Base-by-base conservation (phyloP, 345 rosid species). In the Turritis glabra region DNA sequence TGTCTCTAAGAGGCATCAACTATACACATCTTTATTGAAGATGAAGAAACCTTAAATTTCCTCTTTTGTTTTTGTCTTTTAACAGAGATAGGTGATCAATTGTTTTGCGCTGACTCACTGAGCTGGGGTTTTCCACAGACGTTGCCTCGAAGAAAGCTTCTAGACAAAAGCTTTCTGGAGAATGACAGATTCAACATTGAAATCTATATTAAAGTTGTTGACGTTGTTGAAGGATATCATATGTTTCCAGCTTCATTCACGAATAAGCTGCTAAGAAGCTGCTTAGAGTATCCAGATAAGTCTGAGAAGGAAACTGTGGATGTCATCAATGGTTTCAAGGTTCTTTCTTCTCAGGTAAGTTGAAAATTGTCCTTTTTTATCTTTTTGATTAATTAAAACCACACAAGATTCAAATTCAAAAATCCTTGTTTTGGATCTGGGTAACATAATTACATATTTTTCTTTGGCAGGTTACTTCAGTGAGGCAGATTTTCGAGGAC, bases 271-370 rank as follows among this genome's bases (percentile, higher is more conserved):
- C 15, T 54, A 54, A 7, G 12, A 27, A 15, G 35, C 33, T 54
- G 19, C 35, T 54, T 54, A 54, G 59, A 15, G 56, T 11, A 51
- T 13, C 27, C 56, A 23, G 30, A 51, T 51, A 51, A 51, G 56
- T n/a, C 40, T 5, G 25, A 46, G 13, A 29, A 29, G n/a, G 43
- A 64, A 5, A 47, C 29, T 5, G 17, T 26, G 0, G 26, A 44
- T 17, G 8, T 26, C 73, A 54, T n/a, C n/a, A n/a, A 68, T 2
- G 64, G 63, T 55, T 54, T 54, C 3, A 53, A 54, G 5, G 41
- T 55, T 55, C 21, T 54, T 18, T 38, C 64, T 55, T 68, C 73
- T 54, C 63, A 68, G 6, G 73, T 68, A 54, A 54, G 41, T 67
- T 48, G 40, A n/a, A n/a, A n/a, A n/a, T n/a, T n/a, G n/a, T n/a